These are phyloP conservation scores for Phallus indusiatus DNA, from an alignment of 768 basidiomycete genomes.

Conservation along the genomic window DNA sequence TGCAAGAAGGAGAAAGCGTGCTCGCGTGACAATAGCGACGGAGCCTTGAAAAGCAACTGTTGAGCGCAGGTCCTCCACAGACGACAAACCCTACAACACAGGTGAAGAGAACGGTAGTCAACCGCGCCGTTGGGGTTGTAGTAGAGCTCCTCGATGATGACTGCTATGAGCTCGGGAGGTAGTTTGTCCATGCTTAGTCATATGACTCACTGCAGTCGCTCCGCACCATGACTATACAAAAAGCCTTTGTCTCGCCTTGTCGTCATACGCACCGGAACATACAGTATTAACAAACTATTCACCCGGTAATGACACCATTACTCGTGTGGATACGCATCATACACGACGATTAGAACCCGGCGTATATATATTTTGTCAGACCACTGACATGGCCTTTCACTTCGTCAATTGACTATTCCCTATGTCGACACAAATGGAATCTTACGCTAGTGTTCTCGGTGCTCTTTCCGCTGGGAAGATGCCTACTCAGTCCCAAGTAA, in stretches of 20 bases:
- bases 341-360: background rate
- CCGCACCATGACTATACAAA: too few relatives aligned
- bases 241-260: background rate
- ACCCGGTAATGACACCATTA: background rate
- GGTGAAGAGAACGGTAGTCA: constrained; percentile 14
- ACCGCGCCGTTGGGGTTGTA: constrained; percentile 9
- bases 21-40: background rate
- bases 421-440: constrained; percentile 40
- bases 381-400: background rate
- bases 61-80: constrained; percentile 17
- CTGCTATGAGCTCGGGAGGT: constrained; percentile 8
- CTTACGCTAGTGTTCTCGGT: constrained; percentile 49
- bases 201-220: background rate
- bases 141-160: constrained; percentile 14
- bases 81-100: constrained; percentile 14
- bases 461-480: constrained; percentile 66
- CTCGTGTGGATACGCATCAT: background rate
- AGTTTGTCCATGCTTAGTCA: background rate
- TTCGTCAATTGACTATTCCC: constrained; percentile 11
- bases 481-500: constrained; percentile 51
- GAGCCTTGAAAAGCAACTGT: constrained; percentile 15
- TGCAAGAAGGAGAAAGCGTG: background rate
- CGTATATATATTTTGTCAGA: background rate
- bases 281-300: background rate
- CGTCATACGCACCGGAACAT: background rate